Percentiles rank a stretch among this genome's conserved stretches.
Conservation (phyloP, 176 grass and related monocot species). For the Dactylis glomerata region DNA sequence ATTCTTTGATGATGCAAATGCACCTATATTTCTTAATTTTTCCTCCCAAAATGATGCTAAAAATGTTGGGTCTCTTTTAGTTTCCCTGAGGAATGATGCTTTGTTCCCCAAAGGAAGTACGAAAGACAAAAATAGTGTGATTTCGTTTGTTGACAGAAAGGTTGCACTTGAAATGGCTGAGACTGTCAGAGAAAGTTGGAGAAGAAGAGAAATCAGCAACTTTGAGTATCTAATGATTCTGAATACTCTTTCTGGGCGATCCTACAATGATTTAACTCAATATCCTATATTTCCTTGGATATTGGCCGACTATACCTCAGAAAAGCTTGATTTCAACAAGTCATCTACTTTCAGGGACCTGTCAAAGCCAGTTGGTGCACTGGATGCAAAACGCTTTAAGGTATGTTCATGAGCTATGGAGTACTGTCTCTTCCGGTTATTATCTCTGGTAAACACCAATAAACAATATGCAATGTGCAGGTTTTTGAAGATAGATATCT, state of each 20-base stretch:
- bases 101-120: slow-evolving; percentile 85
- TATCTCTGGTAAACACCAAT: slow-evolving; percentile 25
- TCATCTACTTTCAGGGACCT: slow-evolving; percentile 93
- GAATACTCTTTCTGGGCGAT: slow-evolving; percentile 91
- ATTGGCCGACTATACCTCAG: slow-evolving; percentile 88
- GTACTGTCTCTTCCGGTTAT: slow-evolving; percentile 3
- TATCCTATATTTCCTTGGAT: slow-evolving; percentile 97
- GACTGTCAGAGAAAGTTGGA: slow-evolving; percentile 89
- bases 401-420: slow-evolving; percentile 29
- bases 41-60: slow-evolving; percentile 94
- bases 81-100: slow-evolving; percentile 86
- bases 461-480: slow-evolving; percentile 46
- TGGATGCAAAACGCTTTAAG: slow-evolving; percentile 92
- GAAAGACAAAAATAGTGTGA: slow-evolving; percentile 78
- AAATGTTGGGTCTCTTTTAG: slow-evolving; percentile 71
- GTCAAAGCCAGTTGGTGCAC: slow-evolving; percentile 90
- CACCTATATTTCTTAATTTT: slow-evolving; percentile 93
- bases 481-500: slow-evolving; percentile 96
- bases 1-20: slow-evolving; percentile 83
- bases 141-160: slow-evolving; percentile 85
- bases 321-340: slow-evolving; percentile 95
- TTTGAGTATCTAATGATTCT: slow-evolving; percentile 97
- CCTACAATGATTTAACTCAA: slow-evolving; percentile 97
- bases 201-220: slow-evolving; percentile 92
- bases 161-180: slow-evolving; percentile 93